phyloP scores from a whole-genome alignment of 2,329 filamentous ascomycete species.

The Colletotrichum sp. region DNA sequence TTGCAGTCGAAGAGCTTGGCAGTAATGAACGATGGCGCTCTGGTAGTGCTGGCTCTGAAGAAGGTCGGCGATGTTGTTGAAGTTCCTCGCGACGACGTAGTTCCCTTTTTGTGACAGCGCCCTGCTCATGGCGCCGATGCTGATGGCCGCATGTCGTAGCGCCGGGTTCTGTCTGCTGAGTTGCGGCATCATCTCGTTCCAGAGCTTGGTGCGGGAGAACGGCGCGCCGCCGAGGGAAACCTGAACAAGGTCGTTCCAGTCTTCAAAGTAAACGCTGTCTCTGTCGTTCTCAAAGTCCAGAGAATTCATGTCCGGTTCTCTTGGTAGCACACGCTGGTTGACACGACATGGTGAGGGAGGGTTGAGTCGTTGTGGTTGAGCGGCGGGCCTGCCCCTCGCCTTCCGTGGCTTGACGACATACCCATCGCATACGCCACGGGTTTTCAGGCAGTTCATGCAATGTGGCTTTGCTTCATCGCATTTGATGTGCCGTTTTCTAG shows the following conservation, averaged over 20 bases:
- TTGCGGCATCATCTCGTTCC: constrained; percentile 38
- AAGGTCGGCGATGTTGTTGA: constrained; percentile 2
- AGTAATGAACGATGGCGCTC: constrained; percentile 45
- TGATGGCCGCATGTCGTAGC: constrained; percentile 44
- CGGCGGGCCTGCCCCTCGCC: background rate
- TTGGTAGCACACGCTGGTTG: background rate
- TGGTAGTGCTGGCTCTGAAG: constrained; percentile 32
- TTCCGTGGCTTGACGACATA: constrained; percentile 19
- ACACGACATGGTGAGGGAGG: background rate
- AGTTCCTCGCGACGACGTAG: constrained; percentile 10
- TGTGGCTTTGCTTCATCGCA: constrained; percentile 46
- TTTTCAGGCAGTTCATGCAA: constrained; percentile 41
- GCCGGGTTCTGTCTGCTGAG: constrained; percentile 23
- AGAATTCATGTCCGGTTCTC: constrained; percentile 18
- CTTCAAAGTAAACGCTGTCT: constrained; percentile 21
- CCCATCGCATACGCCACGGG: constrained; percentile 21
- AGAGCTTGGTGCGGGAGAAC: constrained; percentile 28
- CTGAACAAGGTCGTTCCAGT: constrained; percentile 18
- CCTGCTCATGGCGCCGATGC: constrained; percentile 42
- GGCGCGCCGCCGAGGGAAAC: constrained; percentile 13
- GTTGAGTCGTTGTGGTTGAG: background rate
- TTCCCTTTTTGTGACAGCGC: constrained; percentile 23
- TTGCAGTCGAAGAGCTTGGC: constrained; percentile 44
- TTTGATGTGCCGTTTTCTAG: constrained; percentile 41
- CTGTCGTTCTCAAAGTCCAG: constrained; percentile 17